phyloP scores from a whole-genome alignment of 768 basidiomycete genomes.

The Boletus insuetus region DNA sequence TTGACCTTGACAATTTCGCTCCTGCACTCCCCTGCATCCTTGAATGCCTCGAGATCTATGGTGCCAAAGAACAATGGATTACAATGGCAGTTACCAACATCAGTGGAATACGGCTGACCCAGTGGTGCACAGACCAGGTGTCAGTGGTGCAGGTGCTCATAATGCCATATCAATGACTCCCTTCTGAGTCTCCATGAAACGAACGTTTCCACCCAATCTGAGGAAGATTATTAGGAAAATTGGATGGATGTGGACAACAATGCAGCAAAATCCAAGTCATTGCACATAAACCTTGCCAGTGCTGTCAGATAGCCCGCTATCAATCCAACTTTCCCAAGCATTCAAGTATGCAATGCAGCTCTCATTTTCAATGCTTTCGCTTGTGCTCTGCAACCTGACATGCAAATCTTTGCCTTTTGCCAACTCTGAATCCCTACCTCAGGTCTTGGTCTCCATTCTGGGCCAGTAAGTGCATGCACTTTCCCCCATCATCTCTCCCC shows the following conservation, averaged over 20 bases:
- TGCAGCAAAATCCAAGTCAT: constrained; percentile 19
- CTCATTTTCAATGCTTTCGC: constrained; percentile 66
- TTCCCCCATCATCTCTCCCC: too few species aligned
- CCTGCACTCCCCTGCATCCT: constrained; percentile 79
- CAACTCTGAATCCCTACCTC: constrained; percentile 81
- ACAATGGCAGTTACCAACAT: constrained; percentile 94
- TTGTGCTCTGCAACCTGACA: constrained; percentile 64
- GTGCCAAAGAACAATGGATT: constrained; percentile 86
- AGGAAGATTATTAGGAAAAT: constrained; percentile 43
- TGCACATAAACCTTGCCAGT: constrained; percentile 24
- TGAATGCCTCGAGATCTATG: constrained; percentile 82
- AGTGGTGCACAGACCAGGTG: constrained; percentile 65
- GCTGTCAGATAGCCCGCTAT: constrained; percentile 33
- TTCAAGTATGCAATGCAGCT: constrained; percentile 78
- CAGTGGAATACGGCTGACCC: constrained; percentile 84
- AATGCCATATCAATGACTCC: too few species aligned
- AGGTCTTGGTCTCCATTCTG: too few species aligned
- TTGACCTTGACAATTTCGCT: constrained; percentile 89
- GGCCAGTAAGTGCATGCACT: too few species aligned
- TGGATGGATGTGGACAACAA: constrained; percentile 68
- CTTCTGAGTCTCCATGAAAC: too few species aligned
- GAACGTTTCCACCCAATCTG: constrained; percentile 27
- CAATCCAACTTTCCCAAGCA: constrained; percentile 53
- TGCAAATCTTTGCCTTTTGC: constrained; percentile 57
- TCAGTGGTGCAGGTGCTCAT: constrained; percentile 25